Base-by-base conservation (phyloP, 2,329 filamentous ascomycete genomes). In the Aspergillus glaucus region DNA sequence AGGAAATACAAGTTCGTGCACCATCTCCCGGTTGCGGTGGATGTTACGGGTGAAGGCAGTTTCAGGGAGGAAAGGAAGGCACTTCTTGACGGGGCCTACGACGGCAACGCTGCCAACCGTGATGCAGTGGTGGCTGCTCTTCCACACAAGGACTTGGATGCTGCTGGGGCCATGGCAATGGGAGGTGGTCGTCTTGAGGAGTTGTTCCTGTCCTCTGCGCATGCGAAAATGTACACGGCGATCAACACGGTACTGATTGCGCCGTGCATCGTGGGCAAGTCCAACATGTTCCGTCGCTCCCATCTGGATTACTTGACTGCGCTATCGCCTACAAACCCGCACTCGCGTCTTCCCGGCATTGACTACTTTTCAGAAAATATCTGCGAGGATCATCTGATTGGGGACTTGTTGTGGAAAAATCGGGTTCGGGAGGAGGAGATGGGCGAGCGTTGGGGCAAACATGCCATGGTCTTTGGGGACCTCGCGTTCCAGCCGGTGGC, bases 181-280 rank as follows among this genome's bases (percentile, higher is more conserved):
- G 84, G 84, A 32, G 93, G 94, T 19, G 91, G 90, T 5, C 80
- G 90, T 0, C 77, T 98, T 0, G 93, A 98, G 65, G 93, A 98
- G 65, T 82, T 92, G 69, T 98, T 97, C 73, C 87, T 98, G 79
- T 85, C 89, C 0, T 93, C 90, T 0, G 83, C 89, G 0, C 93
- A 98, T 67, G 89, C 90, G 59, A 98, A 98, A 65, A 97, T 98
- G 76, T 98, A 98, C 73, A 86, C 86, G 7, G 93, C 92, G 52
- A 98, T 98, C 78, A 97, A 97, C 70, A 88, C 88, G 0, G 88
- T 96, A 14, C 79, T 87, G 3, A 73, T 97, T 46, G 93, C 93
- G 0, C 93, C 94, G 7, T 98, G 93, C 69, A 86, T 95, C 50
- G 86, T 97, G 19, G 93, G 93, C 45, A 98, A 98, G 73, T 95